Percentiles rank a stretch among this genome's conserved stretches.
Evolutionary conservation across 441 rosid species (phyloP).

Genomic region (Adansonia gregorii): DNA sequence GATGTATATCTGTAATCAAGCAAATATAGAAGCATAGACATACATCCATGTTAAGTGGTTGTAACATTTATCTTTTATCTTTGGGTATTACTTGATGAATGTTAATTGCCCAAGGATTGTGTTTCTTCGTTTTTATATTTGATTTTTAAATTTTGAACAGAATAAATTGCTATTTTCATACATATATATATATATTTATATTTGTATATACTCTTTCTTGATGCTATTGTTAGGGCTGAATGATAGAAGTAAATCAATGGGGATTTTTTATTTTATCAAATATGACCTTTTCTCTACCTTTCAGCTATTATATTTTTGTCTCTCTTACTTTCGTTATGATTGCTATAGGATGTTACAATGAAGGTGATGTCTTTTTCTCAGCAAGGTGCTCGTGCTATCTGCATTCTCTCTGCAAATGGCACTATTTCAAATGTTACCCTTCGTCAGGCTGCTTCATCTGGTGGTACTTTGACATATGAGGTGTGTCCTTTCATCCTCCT

Average conservation of each 20-base stretch:
- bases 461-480: constrained; percentile 96
- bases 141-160: not conserved
- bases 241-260: not conserved
- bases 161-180: too few species aligned
- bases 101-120: not conserved
- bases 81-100: not conserved
- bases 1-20: not conserved
- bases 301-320: not conserved
- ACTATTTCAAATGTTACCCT: constrained; percentile 87
- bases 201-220: not conserved
- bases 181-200: not conserved
- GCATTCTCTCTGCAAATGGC: constrained; percentile 89
- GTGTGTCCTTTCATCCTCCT: constrained; percentile 39
- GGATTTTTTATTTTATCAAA: too few species aligned
- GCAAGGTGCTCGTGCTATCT: constrained; percentile 84
- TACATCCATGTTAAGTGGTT: not conserved
- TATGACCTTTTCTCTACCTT: not conserved
- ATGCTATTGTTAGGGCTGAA: not conserved
- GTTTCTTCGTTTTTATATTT: not conserved
- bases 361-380: constrained; percentile 95
- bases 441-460: constrained; percentile 81
- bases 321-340: constrained; percentile 21
- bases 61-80: not conserved
- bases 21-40: not conserved
- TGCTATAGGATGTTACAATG: constrained; percentile 82